Evolutionary conservation across 2,329 filamentous ascomycete genomes (phyloP).

Genomic region (Ophiobolus disseminans): DNA sequence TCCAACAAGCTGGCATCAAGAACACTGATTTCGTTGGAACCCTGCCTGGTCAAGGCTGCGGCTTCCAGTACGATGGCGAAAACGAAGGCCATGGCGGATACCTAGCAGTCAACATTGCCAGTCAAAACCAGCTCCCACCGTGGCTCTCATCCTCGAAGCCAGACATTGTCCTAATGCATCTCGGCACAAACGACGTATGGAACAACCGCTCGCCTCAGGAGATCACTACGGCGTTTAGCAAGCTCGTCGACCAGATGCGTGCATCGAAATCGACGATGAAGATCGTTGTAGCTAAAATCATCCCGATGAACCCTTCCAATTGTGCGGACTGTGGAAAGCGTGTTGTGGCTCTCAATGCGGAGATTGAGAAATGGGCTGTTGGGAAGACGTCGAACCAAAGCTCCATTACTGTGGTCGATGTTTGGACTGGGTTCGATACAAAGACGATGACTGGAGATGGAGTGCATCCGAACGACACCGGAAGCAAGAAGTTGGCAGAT

Average conservation of each 20-base stretch:
- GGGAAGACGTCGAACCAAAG: slow-evolving; percentile 11
- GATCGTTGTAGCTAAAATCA: slow-evolving; percentile 39
- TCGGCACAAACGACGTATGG: slow-evolving; percentile 53
- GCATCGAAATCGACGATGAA: slow-evolving; percentile 48
- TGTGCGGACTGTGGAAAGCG: slow-evolving; percentile 13
- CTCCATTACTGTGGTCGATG: slow-evolving; percentile 27
- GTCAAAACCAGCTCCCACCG: slow-evolving; percentile 45
- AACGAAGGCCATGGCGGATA: slow-evolving; percentile 50
- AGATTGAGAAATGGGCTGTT: slow-evolving; percentile 24
- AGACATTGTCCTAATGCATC: slow-evolving; percentile 53
- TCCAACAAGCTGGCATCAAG: slow-evolving; percentile 25
- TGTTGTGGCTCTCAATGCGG: slow-evolving; percentile 25
- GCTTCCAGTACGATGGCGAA: slow-evolving; percentile 51
- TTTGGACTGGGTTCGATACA: slow-evolving; percentile 27
- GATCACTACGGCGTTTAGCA: slow-evolving; percentile 44
- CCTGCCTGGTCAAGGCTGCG: slow-evolving; percentile 45
- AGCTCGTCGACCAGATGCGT: slow-evolving; percentile 52
- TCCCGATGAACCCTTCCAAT: slow-evolving; percentile 15
- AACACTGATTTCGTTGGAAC: slow-evolving; percentile 41
- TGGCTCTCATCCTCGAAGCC: slow-evolving; percentile 49
- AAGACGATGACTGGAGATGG: slow-evolving; percentile 31
- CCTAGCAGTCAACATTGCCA: slow-evolving; percentile 45
- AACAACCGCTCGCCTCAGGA: slow-evolving; percentile 32
- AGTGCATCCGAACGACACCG: slow-evolving; percentile 32
- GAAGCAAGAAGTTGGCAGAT: slow-evolving; percentile 21